phyloP scores from a whole-genome alignment of 106 monocot species.

The Dendrobium officinale region DNA sequence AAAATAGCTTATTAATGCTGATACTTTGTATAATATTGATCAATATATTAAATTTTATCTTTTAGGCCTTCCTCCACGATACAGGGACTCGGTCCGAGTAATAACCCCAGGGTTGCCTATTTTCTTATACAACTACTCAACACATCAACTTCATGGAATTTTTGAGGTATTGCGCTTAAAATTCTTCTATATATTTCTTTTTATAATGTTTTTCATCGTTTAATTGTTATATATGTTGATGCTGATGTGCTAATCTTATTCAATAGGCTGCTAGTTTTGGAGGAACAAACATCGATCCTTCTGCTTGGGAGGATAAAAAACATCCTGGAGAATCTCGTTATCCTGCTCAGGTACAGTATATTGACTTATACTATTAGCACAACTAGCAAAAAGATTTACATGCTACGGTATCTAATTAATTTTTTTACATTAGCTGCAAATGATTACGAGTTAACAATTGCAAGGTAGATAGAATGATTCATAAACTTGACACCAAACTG shows the following conservation, averaged over 20 bases:
- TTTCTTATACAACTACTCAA: slow-evolving; percentile 95
- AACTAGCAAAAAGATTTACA: too few relatives aligned
- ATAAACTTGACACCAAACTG: too few relatives aligned
- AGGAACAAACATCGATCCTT: slow-evolving; percentile 88
- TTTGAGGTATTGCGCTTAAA: slow-evolving; percentile 49
- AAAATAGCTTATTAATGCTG: too few relatives aligned
- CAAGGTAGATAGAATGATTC: too few relatives aligned
- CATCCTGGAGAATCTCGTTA: slow-evolving; percentile 88
- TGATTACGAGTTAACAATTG: too few relatives aligned
- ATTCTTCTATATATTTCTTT: background rate
- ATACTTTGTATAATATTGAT: too few relatives aligned
- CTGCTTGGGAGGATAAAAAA: slow-evolving; percentile 98
- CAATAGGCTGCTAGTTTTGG: slow-evolving; percentile 91
- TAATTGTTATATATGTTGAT: background rate
- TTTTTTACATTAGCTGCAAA: too few relatives aligned
- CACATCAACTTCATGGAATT: slow-evolving; percentile 94
- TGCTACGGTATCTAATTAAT: too few relatives aligned
- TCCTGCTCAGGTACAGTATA: slow-evolving; percentile 75
- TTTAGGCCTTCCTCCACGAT: slow-evolving; percentile 79
- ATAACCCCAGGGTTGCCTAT: slow-evolving; percentile 88
- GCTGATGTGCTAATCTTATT: background rate
- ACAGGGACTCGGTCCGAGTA: slow-evolving; percentile 85
- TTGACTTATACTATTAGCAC: too few relatives aligned
- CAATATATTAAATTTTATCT: background rate
- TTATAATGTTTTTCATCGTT: background rate